Evolutionary conservation across 495 filamentous ascomycete species (phyloP), one percentile per base, ranked within the genome.

Genomic region (Bacidia gigantensis): DNA sequence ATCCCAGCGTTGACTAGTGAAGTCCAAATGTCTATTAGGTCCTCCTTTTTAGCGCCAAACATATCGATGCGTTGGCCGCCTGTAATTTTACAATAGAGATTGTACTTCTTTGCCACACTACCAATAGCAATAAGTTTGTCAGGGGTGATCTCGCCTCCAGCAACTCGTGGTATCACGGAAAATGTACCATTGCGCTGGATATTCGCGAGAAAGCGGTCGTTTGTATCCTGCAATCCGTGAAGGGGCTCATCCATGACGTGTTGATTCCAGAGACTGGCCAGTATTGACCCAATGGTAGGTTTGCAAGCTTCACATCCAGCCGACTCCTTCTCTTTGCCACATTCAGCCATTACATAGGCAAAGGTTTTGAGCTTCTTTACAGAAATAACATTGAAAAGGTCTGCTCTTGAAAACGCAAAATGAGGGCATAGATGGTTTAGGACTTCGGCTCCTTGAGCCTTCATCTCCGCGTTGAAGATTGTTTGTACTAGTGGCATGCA

Each of bases 101-200:
- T 74, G 55, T 89, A 95, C 61, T 92, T 82, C 72, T 88, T 89
- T 0, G 89, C 90, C 1, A 97, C 87, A 29, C 80, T 79, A 2
- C 87, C 90, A 43, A 97, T 89, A 26, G 82, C 77, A 54, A 95
- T 88, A 46, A 97, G 76, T 57, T 88, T 92, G 20, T 94, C 87
- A 0, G 90, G 79, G 0, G 88, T 94, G 58, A 97, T 95, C 64
- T 97, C 90, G 50, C 90, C 90, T 53, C 75, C 90, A 12, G 86
- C 68, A 1, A 97, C 80, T 17, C 90, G 79, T 11, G 90, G 90
- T 22, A 97, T 77, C 21, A 97, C 89, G 1, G 82, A 87, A 65
- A 87, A 97, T 1, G 89, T 95, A 25, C 90, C 90, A 69, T 95
- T 90, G 40, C 90, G 75, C 65, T 97, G 89, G 53, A 95, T 93